Conservation (phyloP, 768 basidiomycete genomes). For the Russula sp. region DNA sequence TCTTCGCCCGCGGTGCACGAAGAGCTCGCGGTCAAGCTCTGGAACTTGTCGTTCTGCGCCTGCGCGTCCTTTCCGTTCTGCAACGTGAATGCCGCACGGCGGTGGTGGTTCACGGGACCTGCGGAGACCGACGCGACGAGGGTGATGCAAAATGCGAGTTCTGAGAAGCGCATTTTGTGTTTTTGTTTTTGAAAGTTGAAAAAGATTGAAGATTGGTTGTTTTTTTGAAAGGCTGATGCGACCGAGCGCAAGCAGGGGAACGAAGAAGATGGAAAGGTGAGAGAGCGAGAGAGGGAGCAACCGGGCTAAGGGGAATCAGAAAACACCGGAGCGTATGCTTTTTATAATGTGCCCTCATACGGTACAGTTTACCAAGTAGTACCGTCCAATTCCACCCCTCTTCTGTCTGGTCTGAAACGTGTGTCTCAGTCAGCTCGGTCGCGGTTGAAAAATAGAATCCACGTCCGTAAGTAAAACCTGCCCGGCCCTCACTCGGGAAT, state of each 20-base stretch:
- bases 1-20: constrained; percentile 31
- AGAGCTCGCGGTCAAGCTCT: constrained; percentile 24
- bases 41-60: constrained; percentile 23
- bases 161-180: constrained; percentile 10
- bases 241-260: constrained; percentile 5
- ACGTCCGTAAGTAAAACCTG: too few species aligned
- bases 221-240: too few species aligned
- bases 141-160: neutral
- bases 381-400: too few species aligned
- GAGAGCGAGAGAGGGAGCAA: neutral
- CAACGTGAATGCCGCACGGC: constrained; percentile 16
- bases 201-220: neutral
- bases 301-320: neutral
- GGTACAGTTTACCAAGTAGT: too few species aligned
- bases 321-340: neutral
- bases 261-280: neutral
- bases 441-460: too few species aligned
- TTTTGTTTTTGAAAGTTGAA: neutral
- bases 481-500: too few species aligned
- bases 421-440: too few species aligned
- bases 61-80: constrained; percentile 25
- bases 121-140: constrained; percentile 11
- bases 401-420: too few species aligned
- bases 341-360: too few species aligned
- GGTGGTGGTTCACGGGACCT: constrained; percentile 8